phyloP scores from a whole-genome alignment of 805 yeast species.

The Kockiozyma suomiensis region DNA sequence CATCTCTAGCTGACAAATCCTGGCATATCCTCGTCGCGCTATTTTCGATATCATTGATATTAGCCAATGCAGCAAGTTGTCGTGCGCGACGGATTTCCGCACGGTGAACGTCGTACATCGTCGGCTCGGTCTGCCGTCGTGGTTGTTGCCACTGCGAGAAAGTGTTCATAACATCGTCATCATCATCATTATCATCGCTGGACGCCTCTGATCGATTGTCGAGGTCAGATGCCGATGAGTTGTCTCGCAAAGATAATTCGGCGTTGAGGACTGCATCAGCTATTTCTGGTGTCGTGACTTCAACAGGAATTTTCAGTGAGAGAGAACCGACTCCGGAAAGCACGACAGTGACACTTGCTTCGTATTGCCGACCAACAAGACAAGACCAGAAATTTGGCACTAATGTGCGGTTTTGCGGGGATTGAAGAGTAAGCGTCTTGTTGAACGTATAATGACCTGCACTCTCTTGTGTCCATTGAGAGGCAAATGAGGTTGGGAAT shows the following conservation, averaged over 20 bases:
- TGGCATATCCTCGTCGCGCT: conserved; percentile 3
- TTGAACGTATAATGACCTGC: conserved; percentile 7
- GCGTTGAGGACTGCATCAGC: conserved; percentile 17
- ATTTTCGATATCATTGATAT: neutral
- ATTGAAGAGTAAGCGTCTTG: conserved; percentile 8
- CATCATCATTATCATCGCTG: neutral
- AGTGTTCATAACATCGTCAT: conserved; percentile 10
- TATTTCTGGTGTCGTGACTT: conserved; percentile 17
- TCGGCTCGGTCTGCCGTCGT: neutral
- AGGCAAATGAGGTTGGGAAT: neutral
- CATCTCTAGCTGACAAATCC: neutral
- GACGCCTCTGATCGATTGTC: neutral
- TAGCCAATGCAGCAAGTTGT: conserved; percentile 1
- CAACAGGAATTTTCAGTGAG: conserved; percentile 19
- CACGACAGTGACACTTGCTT: conserved; percentile 19
- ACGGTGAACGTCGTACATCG: conserved; percentile 10
- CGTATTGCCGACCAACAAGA: conserved; percentile 27
- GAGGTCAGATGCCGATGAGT: neutral
- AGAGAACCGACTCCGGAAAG: conserved; percentile 6
- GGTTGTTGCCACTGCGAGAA: conserved; percentile 6
- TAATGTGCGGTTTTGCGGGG: conserved; percentile 11
- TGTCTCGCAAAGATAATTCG: neutral
- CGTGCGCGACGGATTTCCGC: conserved; percentile 1
- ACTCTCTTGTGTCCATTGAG: conserved; percentile 16
- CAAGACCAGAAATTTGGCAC: conserved; percentile 31